Evolutionary conservation across 1,284 basidiomycete species (phyloP), one percentile per base, ranked within the genome.

Genomic region (Trichosporon faecale): DNA sequence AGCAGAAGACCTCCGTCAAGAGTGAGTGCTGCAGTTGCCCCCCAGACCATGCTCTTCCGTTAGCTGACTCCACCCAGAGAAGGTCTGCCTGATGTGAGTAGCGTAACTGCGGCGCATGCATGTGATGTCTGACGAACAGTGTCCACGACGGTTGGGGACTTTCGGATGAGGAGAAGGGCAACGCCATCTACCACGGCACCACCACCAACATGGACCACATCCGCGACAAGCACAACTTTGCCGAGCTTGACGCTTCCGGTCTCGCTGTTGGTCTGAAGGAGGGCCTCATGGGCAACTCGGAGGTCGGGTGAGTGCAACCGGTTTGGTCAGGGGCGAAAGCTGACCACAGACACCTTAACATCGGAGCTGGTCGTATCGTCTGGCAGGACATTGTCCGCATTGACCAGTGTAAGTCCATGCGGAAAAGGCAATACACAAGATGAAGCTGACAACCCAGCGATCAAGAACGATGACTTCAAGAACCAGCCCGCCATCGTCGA

Each of bases 341-440:
- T 60, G 55, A 60, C 33, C 27, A 25, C 67, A 95, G 93, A 21
- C 94, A 95, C 81, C 85, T 95, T 72, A 96, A 96, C 84, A 92
- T 94, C 75, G 94, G 94, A 64, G 94, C 94, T 68, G 94, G 94
- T 1, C 89, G 94, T 46, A 88, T 95, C 69, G 93, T 95, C 61
- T 95, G 94, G 94, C 94, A 96, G 82, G 94, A 95, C 78, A 95
- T 96, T 77, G 93, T 95, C 77, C 88, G 89, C 74, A 95, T 95
- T 79, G 93, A 95, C 79, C 90, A 94, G 63, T 78, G 83, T 83
- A 46, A 70, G 82, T 74, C n/a, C 12, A 23, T 35, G 14, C 21
- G 33, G 8, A 35, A n/a, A 12, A 7, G n/a, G 21, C 33, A 35
- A 35, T 6, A 35, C 33, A 33, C 25, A 29, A 21, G 35, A 40